Percentiles rank a stretch among this genome's conserved stretches.
Conservation (phyloP, 306 rosid species). For the Canavalia ensiformis region DNA sequence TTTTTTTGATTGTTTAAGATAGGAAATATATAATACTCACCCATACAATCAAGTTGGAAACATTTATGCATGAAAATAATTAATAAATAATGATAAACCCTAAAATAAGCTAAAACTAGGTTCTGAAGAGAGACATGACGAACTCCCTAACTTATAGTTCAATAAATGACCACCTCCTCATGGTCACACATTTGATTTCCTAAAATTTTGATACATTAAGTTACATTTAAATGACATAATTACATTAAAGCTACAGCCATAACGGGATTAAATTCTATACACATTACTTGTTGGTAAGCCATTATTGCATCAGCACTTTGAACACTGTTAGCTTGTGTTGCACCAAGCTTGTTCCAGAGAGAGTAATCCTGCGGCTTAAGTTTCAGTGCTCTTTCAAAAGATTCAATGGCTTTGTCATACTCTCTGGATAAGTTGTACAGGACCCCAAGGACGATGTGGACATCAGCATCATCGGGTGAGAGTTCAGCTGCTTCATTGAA, state of each 20-base stretch:
- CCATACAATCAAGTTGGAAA: neutral
- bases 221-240: slow-evolving; percentile 16
- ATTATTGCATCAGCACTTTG: slow-evolving; percentile 98
- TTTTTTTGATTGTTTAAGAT: neutral
- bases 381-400: slow-evolving; percentile 89
- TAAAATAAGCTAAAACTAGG: neutral
- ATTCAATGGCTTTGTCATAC: slow-evolving; percentile 86
- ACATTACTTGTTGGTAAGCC: slow-evolving; percentile 93
- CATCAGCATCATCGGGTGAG: slow-evolving; percentile 93
- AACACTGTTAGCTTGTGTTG: slow-evolving; percentile 97
- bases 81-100: neutral
- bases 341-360: slow-evolving; percentile 99
- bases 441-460: slow-evolving; percentile 96
- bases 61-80: neutral
- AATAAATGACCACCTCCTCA: neutral
- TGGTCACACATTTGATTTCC: slow-evolving; percentile 10
- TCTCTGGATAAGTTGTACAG: slow-evolving; percentile 92
- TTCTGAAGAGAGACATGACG: neutral
- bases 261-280: slow-evolving; percentile 27
- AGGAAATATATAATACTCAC: neutral
- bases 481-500: slow-evolving; percentile 94
- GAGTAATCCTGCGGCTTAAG: slow-evolving; percentile 96
- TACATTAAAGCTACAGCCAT: slow-evolving; percentile 29
- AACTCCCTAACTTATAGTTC: neutral
- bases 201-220: slow-evolving; percentile 5